Evolutionary conservation across 805 yeast genomes (phyloP), one percentile per base, ranked within the genome.

Genomic region (Kluyveromyces starmeri): DNA sequence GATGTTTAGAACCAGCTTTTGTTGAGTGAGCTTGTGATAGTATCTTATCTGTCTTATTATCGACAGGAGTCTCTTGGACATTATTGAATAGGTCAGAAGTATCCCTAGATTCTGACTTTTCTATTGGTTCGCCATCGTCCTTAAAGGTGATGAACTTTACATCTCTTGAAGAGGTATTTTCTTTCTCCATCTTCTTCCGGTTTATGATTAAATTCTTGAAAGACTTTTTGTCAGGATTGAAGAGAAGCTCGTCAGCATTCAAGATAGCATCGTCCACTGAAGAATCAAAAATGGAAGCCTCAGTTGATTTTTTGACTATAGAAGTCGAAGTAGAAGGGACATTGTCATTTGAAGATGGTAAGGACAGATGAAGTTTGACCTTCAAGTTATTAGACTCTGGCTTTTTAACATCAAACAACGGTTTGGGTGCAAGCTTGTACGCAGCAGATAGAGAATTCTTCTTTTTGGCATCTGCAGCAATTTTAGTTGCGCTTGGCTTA

Each of bases 351-450:
- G 16, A n/a, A 13, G 14, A 15, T 7, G 23, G 11, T 14, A 25
- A 22, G 11, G 25, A 28, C 20, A 28, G 12, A 21, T 28, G 28
- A 16, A 26, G 26, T 11, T 18, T 21, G 3, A 20, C 25, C 15
- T 22, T 30, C n/a, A 20, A 16, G 8, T 36, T 24, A 13, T 34
- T 20, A 23, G 26, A 22, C 15, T 33, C 36, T 13, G 40, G 20
- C 16, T 31, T 37, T 20, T 36, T 46, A 8, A 41, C 34, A 25
- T 61, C 53, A 41, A 73, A 73, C 27, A 75, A 53, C 2, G 81
- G 77, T 39, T 68, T 74, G 32, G 92, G 89, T 1, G 79, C 69
- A 24, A 80, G 58, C 50, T 73, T 72, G 45, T 75, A 78, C 0
- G 82, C 78, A 13, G 75, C 62, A 30, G 73, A 49, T 28, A 81